Evolutionary conservation across 345 rosid genomes (phyloP), one percentile per base, ranked within the genome.

Genomic region (Draba incana): DNA sequence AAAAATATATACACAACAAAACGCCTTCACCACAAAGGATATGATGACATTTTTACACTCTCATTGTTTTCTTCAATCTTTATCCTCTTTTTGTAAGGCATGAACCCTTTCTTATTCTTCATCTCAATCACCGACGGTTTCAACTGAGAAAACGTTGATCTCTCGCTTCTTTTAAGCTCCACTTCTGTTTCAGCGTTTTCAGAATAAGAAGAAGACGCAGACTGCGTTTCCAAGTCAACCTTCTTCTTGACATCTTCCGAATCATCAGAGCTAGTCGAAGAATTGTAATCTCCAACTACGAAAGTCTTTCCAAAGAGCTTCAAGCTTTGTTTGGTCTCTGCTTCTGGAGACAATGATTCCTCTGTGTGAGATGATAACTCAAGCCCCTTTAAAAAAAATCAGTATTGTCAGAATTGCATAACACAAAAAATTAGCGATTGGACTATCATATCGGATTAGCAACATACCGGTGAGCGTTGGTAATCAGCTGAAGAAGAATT

Each of bases 231-330:
- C 0, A 28, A 16, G 62, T 66, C 72, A 25, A 37, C 10, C 43
- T 51, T 65, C 46, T 44, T 55, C 64, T 81, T 82, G 27, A 16
- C 48, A 71, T 75, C 72, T 46, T 77, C 79, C 0, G 64, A 75
- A 39, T 72, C 84, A 62, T 78, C 68, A 23, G 85, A 86, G 57
- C 78, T 81, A 2, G 83, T 79, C 68, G 70, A 74, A 13, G 86
- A 84, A 62, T 37, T 61, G 57, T 38, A 38, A 46, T 71, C 84
- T 31, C 80, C 62, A 52, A 88, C 81, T 30, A 83, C 63, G n/a
- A 88, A 81, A 6, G 86, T 88, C 66, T 74, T 77, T 20, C 94
- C 94, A 58, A 88, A 88, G 33, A 88, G 87, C 81, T 84, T 88
- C 57, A 88, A 74, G 72, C 79, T 79, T 46, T 82, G 81, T 51